Base-by-base conservation (phyloP, 768 basidiomycete species). In the Pleurotus giganteus region DNA sequence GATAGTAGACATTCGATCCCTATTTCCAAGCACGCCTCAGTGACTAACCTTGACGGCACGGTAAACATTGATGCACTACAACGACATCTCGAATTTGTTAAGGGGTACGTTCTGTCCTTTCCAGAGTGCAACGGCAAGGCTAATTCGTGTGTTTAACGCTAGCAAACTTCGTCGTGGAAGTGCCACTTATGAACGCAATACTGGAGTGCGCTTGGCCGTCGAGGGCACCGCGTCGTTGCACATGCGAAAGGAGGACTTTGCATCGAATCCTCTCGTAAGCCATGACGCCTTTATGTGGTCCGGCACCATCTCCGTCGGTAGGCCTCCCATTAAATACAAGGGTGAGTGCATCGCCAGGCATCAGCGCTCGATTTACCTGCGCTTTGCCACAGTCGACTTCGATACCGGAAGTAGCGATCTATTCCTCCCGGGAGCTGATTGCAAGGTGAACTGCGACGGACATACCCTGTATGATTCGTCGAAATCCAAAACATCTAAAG, bases 321-420 rank as follows among this genome's bases (percentile, higher is more conserved):
- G 73, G 7, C 82, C 82, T 13, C 65, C 76, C 2, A 61, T 65
- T 55, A 58, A 55, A 12, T 81, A 74, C 60, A 71, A 66, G 57
- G 80, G 76, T 78, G 58, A 60, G 37, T 7, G 12, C 39, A 17
- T 56, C 12, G 7, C 11, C 47, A 4, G 52, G 56, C 15, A 26
- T 23, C n/a, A 28, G 15, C 24, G 8, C n/a, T 46, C 17, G 52
- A 31, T 17, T 6, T 21, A 19, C 45, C 5, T 54, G 9, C 32
- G 47, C 21, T 21, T n/a, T 34, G 4, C 34, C 3, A 3, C 50
- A 77, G 78, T 82, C 36, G 77, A 79, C 61, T 78, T 81, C 54
- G 81, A 81, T 60, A 81, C 79, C n/a, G 78, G 81, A 21, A 80
- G 78, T 41, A 68, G 74, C 42, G 81, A 83, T 64, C 64, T 80